Percentiles rank a stretch among this genome's conserved stretches.
Conservation (phyloP, 1,284 basidiomycete species). For the Cutaneotrichosporon cutaneum region DNA sequence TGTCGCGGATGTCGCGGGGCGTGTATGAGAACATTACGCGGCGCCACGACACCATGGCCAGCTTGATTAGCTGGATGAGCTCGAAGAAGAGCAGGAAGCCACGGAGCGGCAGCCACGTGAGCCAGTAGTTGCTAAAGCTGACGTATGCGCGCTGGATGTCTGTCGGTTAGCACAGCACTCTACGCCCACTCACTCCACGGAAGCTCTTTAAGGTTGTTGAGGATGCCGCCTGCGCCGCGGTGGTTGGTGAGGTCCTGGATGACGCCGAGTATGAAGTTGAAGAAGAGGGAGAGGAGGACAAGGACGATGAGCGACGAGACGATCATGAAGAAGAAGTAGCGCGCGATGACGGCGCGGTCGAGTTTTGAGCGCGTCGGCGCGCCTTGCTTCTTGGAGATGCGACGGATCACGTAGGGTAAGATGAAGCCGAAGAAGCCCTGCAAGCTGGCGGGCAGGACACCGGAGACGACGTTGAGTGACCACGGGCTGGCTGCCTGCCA, state of each 20-base stretch:
- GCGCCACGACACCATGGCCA: conserved; percentile 81
- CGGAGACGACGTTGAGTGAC: conserved; percentile 72
- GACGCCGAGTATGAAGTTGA: conserved; percentile 69
- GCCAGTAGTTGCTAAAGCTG: conserved; percentile 74
- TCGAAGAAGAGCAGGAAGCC: conserved; percentile 94
- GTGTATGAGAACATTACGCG: conserved; percentile 89
- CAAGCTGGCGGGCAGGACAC: conserved; percentile 81
- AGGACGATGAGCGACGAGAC: conserved; percentile 76
- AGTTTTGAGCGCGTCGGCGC: conserved; percentile 66
- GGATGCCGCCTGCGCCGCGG: not conserved
- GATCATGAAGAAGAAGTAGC: conserved; percentile 88
- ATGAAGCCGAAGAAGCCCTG: conserved; percentile 86
- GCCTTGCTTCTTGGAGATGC: conserved; percentile 74
- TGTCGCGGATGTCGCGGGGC: conserved; percentile 90
- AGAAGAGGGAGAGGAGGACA: conserved; percentile 81
- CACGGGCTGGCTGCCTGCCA: conserved; percentile 36
- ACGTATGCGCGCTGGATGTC: conserved; percentile 75
- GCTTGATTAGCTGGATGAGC: conserved; percentile 89
- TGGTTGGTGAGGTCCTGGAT: conserved; percentile 45
- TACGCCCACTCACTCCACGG: conserved; percentile 25
- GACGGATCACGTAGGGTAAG: conserved; percentile 82
- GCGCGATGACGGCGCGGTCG: conserved; percentile 82
- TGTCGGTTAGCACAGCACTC: conserved; percentile 11
- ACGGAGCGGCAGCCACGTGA: conserved; percentile 90
- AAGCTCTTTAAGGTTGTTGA: conserved; percentile 60